Evolutionary conservation across 2,329 filamentous ascomycete species (phyloP), one percentile per base, ranked within the genome.

Genomic region (Fusarium sp.): DNA sequence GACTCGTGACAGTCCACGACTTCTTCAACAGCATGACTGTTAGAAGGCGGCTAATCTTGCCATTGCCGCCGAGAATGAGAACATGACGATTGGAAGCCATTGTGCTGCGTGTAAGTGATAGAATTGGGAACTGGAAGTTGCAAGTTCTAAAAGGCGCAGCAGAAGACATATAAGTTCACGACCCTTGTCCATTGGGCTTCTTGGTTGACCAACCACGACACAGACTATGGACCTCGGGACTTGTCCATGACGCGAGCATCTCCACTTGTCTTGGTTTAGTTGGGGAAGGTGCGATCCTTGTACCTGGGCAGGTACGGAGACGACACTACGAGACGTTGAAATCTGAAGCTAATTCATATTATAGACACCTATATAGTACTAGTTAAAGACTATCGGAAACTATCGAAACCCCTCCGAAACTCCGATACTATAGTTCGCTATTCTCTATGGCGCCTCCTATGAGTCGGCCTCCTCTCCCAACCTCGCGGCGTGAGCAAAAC

Each of bases 41-140:
- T 14, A 94, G 84, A 32, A 90, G 82, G 43, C 91, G 87, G 67
- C 91, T 87, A 54, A 94, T 82, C 78, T 92, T 92, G 78, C 92
- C 92, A 80, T 93, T 92, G 68, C 92, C 92, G 73, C 92, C 92
- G 54, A 94, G 87, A 59, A 94, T 80, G 59, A 93, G 87, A 56
- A 93, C 85, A 72, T 85, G 82, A 27, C 71, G 74, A 25, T 59
- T 45, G 16, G 69, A 21, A 49, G 63, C 14, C 73, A 75, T 74
- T 46, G 41, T 49, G 27, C 43, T 55, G 4, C 20, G 55, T 47
- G 40, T 18, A 41, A 46, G 30, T 43, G 12, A 23, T 20, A 10
- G 20, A 49, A 34, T 28, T 30, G n/a, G n/a, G 5, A 23, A 28
- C 25, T 42, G 11, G 13, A 45, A 25, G 62, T 48, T 55, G 55